Conservation (phyloP, 2,329 filamentous ascomycete species). For the Microdochium nivale region DNA sequence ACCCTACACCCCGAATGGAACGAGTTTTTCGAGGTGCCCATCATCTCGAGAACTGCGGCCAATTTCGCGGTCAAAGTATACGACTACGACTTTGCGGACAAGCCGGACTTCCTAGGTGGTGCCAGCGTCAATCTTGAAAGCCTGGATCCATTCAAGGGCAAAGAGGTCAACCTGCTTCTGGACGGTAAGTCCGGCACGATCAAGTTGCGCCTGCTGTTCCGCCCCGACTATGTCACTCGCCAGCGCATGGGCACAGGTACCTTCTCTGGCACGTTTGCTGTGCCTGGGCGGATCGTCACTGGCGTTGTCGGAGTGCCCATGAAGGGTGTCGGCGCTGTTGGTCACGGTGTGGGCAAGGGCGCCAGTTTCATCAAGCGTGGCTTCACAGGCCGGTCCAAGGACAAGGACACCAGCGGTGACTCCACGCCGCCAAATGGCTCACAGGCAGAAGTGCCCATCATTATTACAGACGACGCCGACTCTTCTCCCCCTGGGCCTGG, state of each 20-base stretch:
- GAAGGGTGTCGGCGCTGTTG: slow-evolving; percentile 69
- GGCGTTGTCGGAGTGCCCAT: slow-evolving; percentile 80
- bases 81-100: slow-evolving; percentile 96
- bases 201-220: slow-evolving; percentile 80
- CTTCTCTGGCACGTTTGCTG: slow-evolving; percentile 82
- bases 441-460: slow-evolving; percentile 28
- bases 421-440: slow-evolving; percentile 26
- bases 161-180: slow-evolving; percentile 65
- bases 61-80: slow-evolving; percentile 78
- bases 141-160: slow-evolving; percentile 76
- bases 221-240: slow-evolving; percentile 82
- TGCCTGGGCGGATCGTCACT: slow-evolving; percentile 80
- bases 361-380: slow-evolving; percentile 86
- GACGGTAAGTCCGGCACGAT: slow-evolving; percentile 86
- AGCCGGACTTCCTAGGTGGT: slow-evolving; percentile 81
- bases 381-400: slow-evolving; percentile 61
- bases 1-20: slow-evolving; percentile 93
- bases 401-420: slow-evolving; percentile 43
- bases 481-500: slow-evolving; percentile 18
- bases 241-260: slow-evolving; percentile 85
- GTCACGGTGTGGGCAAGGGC: slow-evolving; percentile 77
- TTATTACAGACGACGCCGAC: slow-evolving; percentile 34
- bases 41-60: slow-evolving; percentile 77
- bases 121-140: slow-evolving; percentile 66
- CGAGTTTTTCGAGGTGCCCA: slow-evolving; percentile 79